Evolutionary conservation across 352 stramenopile genomes (phyloP).

Genomic region (Pythium brachiatum): DNA sequence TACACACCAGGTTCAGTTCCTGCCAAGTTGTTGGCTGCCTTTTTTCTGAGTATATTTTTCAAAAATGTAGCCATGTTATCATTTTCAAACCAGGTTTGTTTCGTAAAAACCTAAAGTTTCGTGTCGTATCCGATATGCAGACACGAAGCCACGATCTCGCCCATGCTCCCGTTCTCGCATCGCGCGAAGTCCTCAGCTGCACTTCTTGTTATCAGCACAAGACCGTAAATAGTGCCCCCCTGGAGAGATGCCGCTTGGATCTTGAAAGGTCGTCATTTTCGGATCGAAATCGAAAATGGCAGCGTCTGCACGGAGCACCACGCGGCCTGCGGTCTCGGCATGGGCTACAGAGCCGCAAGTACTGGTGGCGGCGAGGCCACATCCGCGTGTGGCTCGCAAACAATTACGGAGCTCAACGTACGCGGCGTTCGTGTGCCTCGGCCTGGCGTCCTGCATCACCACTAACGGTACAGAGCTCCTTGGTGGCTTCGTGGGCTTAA

Average conservation of each 20-base stretch:
- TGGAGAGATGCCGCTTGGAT: too few relatives aligned
- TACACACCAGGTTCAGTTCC: background rate
- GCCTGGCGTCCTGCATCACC: conserved; percentile 24
- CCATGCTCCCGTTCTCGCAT: too few relatives aligned
- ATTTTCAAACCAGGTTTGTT: too few relatives aligned
- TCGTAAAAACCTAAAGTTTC: too few relatives aligned
- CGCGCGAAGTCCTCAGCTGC: too few relatives aligned
- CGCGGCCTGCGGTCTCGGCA: background rate
- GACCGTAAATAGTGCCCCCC: too few relatives aligned
- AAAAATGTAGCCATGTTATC: background rate
- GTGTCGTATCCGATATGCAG: too few relatives aligned
- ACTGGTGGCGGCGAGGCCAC: conserved; percentile 4
- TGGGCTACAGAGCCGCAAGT: conserved; percentile 3
- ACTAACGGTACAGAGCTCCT: conserved; percentile 28
- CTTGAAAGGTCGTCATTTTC: background rate
- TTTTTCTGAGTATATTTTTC: background rate
- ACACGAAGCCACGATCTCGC: too few relatives aligned
- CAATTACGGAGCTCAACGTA: conserved; percentile 13
- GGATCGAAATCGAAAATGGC: background rate
- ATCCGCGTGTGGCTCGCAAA: conserved; percentile 11
- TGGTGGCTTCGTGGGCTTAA: too few relatives aligned
- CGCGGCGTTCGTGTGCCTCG: conserved; percentile 24
- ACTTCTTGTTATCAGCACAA: too few relatives aligned
- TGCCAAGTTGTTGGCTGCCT: too few relatives aligned
- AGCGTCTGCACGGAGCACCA: background rate